A percentile compares a stretch with the other conserved stretches of the same genome.
Evolutionary conservation across 768 basidiomycete species (phyloP).

Genomic region (Naganishia antarctica): DNA sequence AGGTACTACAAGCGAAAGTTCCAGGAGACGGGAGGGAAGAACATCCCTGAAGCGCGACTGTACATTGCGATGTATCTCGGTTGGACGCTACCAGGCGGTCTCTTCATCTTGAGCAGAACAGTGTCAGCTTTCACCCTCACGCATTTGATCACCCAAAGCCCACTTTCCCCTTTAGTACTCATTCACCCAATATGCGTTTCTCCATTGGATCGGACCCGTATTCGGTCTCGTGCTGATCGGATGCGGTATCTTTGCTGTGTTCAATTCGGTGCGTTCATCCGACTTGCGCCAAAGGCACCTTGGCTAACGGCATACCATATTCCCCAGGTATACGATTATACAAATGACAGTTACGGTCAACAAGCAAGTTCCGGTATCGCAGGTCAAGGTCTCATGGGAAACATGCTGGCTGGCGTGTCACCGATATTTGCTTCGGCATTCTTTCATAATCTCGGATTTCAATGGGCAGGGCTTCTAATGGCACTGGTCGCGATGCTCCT

Average conservation of each 20-base stretch:
- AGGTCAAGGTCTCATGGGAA: constrained; percentile 16
- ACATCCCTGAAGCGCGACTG: constrained; percentile 27
- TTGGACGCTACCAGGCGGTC: constrained; percentile 23
- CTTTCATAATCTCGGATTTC: constrained; percentile 19
- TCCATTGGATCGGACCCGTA: constrained; percentile 28
- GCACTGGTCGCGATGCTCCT: constrained; percentile 8
- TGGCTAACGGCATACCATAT: background rate
- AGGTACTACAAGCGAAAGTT: constrained; percentile 25
- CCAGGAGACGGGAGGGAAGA: constrained; percentile 24
- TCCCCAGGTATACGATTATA: constrained; percentile 9
- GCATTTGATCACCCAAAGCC: no score
- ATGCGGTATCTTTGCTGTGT: constrained; percentile 28
- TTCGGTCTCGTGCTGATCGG: constrained; percentile 25
- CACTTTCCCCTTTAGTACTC: constrained; percentile 18
- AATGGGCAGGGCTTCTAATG: constrained; percentile 18
- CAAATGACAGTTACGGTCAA: constrained; percentile 12
- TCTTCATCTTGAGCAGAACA: no score
- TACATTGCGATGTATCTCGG: constrained; percentile 24
- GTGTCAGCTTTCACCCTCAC: no score
- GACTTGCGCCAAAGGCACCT: background rate
- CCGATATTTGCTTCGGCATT: constrained; percentile 16
- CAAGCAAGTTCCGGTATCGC: constrained; percentile 18
- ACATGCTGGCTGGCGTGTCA: constrained; percentile 12
- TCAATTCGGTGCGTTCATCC: background rate
- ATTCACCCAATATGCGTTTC: constrained; percentile 23